phyloP scores from a whole-genome alignment of 2,329 filamentous ascomycete genomes.

The Knoxdaviesia capensis region DNA sequence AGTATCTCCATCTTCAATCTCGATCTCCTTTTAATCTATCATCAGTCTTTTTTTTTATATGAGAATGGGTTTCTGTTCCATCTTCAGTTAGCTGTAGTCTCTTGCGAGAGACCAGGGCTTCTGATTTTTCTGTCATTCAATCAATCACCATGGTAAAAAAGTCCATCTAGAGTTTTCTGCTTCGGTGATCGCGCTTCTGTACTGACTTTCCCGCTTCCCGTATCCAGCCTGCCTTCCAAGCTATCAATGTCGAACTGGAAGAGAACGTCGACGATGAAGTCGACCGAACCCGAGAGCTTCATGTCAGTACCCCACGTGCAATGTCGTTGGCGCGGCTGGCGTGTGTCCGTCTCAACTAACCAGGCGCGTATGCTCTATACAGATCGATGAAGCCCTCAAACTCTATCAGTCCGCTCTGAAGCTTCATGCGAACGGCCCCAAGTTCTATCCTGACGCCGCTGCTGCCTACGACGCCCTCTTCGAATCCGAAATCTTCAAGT shows the following conservation, averaged over 20 bases:
- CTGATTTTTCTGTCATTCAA: too few relatives aligned
- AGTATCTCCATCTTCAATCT: too few relatives aligned
- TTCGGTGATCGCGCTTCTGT: too few relatives aligned
- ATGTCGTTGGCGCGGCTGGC: background rate
- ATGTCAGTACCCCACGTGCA: constrained; percentile 22
- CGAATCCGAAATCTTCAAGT: constrained; percentile 82
- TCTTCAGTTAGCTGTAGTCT: too few relatives aligned
- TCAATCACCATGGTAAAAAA: too few relatives aligned
- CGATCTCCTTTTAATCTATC: too few relatives aligned
- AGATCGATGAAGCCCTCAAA: constrained; percentile 91
- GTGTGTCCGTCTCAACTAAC: background rate
- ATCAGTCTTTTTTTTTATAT: too few relatives aligned
- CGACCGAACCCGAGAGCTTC: constrained; percentile 87
- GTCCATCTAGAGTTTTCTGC: too few relatives aligned
- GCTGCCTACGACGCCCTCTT: constrained; percentile 74
- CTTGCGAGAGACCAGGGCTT: too few relatives aligned
- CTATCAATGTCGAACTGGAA: constrained; percentile 87
- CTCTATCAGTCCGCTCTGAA: constrained; percentile 83
- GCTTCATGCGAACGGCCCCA: constrained; percentile 70
- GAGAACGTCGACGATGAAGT: constrained; percentile 78
- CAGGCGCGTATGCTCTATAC: background rate
- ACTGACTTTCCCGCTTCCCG: constrained; percentile 3
- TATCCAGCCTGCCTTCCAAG: constrained; percentile 48
- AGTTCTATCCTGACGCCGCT: constrained; percentile 53
- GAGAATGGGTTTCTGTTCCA: too few relatives aligned